phyloP scores from a whole-genome alignment of 2,329 filamentous ascomycete genomes.

The Aspergillus ibericus region DNA sequence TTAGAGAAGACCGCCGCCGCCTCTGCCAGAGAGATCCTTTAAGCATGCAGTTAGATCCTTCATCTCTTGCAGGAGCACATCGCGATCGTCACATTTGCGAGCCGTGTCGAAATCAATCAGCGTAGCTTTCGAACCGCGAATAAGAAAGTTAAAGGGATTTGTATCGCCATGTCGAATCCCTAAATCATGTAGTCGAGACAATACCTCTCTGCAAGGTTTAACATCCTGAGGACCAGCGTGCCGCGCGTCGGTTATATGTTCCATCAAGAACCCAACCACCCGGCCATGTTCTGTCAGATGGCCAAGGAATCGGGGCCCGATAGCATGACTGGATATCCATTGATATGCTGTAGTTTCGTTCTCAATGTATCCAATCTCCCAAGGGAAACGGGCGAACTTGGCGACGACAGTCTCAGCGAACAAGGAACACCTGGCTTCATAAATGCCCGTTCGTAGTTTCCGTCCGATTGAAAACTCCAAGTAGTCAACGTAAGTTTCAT shows the following conservation, averaged over 20 bases:
- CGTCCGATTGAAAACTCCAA: slow-evolving; percentile 18
- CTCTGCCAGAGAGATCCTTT: slow-evolving; percentile 16
- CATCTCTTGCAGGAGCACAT: slow-evolving; percentile 18
- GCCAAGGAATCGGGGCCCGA: slow-evolving; percentile 42
- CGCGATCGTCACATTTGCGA: slow-evolving; percentile 22
- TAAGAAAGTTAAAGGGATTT: slow-evolving; percentile 32
- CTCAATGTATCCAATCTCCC: slow-evolving; percentile 39
- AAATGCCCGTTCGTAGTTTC: slow-evolving; percentile 26
- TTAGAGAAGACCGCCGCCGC: too few relatives aligned
- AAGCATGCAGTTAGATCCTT: slow-evolving; percentile 15
- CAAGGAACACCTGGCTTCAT: slow-evolving; percentile 21
- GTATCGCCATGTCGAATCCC: slow-evolving; percentile 29
- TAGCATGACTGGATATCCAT: slow-evolving; percentile 35
- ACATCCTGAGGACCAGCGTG: slow-evolving; percentile 26
- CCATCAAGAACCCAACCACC: slow-evolving; percentile 44
- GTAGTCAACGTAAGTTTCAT: slow-evolving; percentile 25
- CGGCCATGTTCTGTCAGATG: slow-evolving; percentile 41
- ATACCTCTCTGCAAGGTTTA: slow-evolving; percentile 17
- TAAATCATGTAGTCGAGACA: slow-evolving; percentile 26
- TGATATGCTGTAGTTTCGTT: slow-evolving; percentile 41
- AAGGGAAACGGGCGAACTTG: slow-evolving; percentile 43
- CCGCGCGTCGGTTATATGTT: slow-evolving; percentile 25
- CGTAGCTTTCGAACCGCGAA: slow-evolving; percentile 18
- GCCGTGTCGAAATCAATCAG: slow-evolving; percentile 34
- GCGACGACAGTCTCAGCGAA: slow-evolving; percentile 26